Percentiles rank a stretch among this genome's conserved stretches.
Evolutionary conservation across 106 monocot species (phyloP).

Genomic region (Ottelia alismoides): DNA sequence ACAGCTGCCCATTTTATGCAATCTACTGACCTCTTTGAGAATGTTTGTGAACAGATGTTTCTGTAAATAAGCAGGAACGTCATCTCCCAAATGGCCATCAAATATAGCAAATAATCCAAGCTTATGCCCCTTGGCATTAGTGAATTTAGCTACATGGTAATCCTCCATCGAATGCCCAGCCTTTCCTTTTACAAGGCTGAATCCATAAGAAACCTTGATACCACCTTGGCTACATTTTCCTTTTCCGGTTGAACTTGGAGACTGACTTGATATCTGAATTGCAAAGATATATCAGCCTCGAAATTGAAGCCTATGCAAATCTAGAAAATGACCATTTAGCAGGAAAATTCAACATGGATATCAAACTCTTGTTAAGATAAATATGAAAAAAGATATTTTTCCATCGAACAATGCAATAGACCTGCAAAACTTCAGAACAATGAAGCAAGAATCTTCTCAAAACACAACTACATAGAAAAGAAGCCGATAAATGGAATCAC

Average conservation of each 20-base stretch:
- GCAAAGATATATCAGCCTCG: too few species aligned
- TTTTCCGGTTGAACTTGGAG: constrained; percentile 36
- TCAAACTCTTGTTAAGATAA: too few species aligned
- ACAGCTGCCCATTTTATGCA: neutral
- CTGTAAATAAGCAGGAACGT: constrained; percentile 56
- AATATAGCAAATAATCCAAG: too few species aligned
- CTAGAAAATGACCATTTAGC: too few species aligned
- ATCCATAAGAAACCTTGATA: constrained; percentile 47
- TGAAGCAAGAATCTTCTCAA: too few species aligned
- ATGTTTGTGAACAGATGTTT: constrained; percentile 74
- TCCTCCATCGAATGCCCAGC: constrained; percentile 85
- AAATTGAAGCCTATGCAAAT: too few species aligned
- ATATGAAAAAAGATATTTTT: too few species aligned
- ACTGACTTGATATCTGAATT: constrained; percentile 1
- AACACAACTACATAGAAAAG: too few species aligned
- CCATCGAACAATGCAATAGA: too few species aligned
- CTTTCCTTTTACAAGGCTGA: constrained; percentile 57
- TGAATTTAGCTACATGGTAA: constrained; percentile 59
- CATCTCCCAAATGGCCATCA: constrained; percentile 74
- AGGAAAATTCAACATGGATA: too few species aligned
- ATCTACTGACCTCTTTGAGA: constrained; percentile 37
- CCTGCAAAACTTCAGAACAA: too few species aligned
- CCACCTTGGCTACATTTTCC: constrained; percentile 41
- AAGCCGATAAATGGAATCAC: too few species aligned
- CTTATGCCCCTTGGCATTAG: constrained; percentile 30